Evolutionary conservation across 805 yeast genomes (phyloP).

Genomic region (Kurtzmaniella cleridarum): DNA sequence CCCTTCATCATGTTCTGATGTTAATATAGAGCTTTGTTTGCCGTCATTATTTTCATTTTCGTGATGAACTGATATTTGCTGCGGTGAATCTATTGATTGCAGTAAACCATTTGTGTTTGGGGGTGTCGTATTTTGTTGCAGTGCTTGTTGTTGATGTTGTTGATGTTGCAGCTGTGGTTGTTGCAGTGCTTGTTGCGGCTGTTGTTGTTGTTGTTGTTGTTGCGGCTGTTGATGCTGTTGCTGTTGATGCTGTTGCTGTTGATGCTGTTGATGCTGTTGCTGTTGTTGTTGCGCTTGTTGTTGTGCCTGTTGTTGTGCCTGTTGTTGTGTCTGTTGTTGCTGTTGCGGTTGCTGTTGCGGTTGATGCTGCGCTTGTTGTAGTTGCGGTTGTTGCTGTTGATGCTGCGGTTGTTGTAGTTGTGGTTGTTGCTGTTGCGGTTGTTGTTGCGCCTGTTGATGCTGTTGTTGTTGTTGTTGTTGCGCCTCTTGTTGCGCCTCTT

Average conservation of each 20-base stretch:
- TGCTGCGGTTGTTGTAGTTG: constrained; percentile 1
- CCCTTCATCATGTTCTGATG: not conserved
- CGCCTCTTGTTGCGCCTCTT: not conserved
- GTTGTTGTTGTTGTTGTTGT: not conserved
- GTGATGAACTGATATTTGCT: not conserved
- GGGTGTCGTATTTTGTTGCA: not conserved
- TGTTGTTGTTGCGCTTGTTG: not conserved
- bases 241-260: constrained; percentile 6
- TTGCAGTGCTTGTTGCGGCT: not conserved
- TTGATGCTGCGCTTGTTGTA: no score
- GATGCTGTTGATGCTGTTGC: constrained; percentile 7
- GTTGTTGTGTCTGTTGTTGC: not conserved
- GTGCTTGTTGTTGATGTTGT: not conserved
- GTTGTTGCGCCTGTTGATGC: not conserved
- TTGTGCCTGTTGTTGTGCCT: no score
- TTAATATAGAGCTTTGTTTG: not conserved
- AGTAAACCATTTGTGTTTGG: not conserved
- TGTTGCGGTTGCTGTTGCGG: not conserved
- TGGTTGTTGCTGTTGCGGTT: not conserved
- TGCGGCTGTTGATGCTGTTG: constrained; percentile 2
- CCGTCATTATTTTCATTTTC: not conserved
- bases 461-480: constrained; percentile 1
- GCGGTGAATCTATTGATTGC: not conserved
- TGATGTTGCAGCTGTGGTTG: no score
- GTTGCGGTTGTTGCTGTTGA: not conserved